These are phyloP conservation scores for Porphyrellus sp. DNA, from an alignment of 1,284 basidiomycete species.

Conservation along the genomic window DNA sequence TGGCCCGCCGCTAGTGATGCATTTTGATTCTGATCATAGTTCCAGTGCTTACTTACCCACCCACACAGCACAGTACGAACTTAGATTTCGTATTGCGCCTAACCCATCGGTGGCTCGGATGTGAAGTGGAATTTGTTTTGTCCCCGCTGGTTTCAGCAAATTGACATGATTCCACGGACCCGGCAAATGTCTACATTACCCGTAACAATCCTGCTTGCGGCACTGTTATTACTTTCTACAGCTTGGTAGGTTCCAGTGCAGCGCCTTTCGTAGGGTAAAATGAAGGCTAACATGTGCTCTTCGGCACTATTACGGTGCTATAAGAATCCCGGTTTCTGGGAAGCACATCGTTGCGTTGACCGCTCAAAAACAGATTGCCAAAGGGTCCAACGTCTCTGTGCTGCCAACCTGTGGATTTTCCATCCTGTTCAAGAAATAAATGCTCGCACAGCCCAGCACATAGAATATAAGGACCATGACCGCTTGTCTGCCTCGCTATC, in stretches of 20 bases:
- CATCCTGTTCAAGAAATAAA: slow-evolving; percentile 6
- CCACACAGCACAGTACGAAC: slow-evolving; percentile 2
- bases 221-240: slow-evolving; percentile 19
- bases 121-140: not conserved
- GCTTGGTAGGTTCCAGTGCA: slow-evolving; percentile 30
- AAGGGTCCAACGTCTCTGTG: slow-evolving; percentile 5
- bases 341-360: not conserved
- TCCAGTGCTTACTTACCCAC: not conserved
- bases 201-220: not conserved
- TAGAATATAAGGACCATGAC: slow-evolving; percentile 18
- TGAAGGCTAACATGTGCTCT: slow-evolving; percentile 2
- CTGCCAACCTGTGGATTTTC: slow-evolving; percentile 28
- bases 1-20: not conserved
- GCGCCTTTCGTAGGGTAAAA: slow-evolving; percentile 8
- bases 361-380: slow-evolving; percentile 1
- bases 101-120: too few species aligned
- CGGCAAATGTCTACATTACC: not conserved
- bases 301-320: not conserved
- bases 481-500: not conserved
- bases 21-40: not conserved
- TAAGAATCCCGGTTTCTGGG: not conserved
- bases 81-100: too few species aligned
- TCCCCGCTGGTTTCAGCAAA: not conserved
- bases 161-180: not conserved
- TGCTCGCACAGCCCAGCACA: slow-evolving; percentile 9